These are phyloP conservation scores for Metarhizium robertsii DNA, from an alignment of 2,329 filamentous ascomycete genomes.

Conservation along the genomic window DNA sequence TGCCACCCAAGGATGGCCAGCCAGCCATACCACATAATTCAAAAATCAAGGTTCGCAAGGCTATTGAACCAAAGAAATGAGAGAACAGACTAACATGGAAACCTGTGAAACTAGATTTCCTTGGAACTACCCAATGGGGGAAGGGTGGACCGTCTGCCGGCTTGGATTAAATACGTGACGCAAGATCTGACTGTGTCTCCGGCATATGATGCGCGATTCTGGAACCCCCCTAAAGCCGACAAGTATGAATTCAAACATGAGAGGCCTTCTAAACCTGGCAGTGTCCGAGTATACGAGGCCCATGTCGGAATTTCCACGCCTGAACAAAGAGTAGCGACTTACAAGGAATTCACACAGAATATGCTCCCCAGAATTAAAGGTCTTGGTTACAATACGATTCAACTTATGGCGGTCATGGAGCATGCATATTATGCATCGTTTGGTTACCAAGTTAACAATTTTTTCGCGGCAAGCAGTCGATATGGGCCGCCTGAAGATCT, in stretches of 20 bases:
- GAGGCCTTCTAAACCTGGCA: slow-evolving; percentile 73
- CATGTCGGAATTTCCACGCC: slow-evolving; percentile 95
- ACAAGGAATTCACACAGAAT: slow-evolving; percentile 92
- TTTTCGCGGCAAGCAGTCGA: slow-evolving; percentile 93
- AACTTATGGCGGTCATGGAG: slow-evolving; percentile 98
- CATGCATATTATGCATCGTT: slow-evolving; percentile 99
- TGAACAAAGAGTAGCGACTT: slow-evolving; percentile 79
- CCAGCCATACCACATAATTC: slow-evolving; percentile 84
- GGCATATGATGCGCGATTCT: slow-evolving; percentile 90
- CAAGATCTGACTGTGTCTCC: slow-evolving; percentile 86
- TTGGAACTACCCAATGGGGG: slow-evolving; percentile 72
- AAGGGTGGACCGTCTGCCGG: slow-evolving; percentile 77
- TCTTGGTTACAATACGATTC: slow-evolving; percentile 93
- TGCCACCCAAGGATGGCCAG: slow-evolving; percentile 65
- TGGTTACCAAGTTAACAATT: slow-evolving; percentile 97
- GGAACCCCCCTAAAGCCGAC: slow-evolving; percentile 76
- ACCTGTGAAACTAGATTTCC: slow-evolving; percentile 52
- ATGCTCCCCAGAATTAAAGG: slow-evolving; percentile 85
- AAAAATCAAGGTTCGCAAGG: slow-evolving; percentile 71
- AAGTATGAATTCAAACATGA: slow-evolving; percentile 78
- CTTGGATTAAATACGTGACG: slow-evolving; percentile 96
- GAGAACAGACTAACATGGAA: neutral
- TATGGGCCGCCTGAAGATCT: slow-evolving; percentile 91
- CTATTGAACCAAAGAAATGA: neutral
- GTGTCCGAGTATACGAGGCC: slow-evolving; percentile 94